Evolutionary conservation across 1,284 basidiomycete species (phyloP).

Genomic region (Malassezia obtusa): DNA sequence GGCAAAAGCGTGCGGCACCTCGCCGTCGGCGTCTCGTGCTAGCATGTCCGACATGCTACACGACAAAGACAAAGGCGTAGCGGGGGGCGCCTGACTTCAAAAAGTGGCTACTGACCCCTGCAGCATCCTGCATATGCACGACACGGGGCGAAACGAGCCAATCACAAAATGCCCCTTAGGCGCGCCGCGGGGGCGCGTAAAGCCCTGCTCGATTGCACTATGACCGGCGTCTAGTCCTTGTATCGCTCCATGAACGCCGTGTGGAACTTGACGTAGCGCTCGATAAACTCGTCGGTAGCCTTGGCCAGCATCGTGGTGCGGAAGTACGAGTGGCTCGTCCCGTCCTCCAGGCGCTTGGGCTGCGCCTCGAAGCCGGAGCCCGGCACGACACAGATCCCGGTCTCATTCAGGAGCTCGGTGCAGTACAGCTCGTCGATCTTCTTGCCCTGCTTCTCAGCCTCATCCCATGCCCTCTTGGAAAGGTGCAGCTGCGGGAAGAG

Average conservation of each 20-base stretch:
- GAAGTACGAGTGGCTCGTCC: constrained; percentile 31
- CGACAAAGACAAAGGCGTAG: neutral
- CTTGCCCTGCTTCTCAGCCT: constrained; percentile 27
- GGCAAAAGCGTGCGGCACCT: neutral
- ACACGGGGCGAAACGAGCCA: neutral
- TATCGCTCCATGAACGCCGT: constrained; percentile 28
- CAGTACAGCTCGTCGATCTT: constrained; percentile 45
- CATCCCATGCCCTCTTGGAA: constrained; percentile 41
- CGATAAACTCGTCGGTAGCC: constrained; percentile 42
- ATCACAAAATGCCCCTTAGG: neutral
- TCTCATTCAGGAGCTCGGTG: constrained; percentile 36
- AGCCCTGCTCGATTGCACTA: neutral
- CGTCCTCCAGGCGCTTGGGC: constrained; percentile 20
- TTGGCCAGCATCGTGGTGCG: constrained; percentile 44
- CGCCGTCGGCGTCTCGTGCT: neutral
- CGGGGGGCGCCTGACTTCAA: too few relatives aligned
- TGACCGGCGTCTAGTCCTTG: neutral
- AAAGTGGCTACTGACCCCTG: neutral
- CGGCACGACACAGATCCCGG: constrained; percentile 45
- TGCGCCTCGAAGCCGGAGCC: constrained; percentile 41
- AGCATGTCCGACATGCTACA: neutral
- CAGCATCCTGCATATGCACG: neutral
- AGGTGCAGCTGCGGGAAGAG: constrained; percentile 69
- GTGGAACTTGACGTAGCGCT: constrained; percentile 41
- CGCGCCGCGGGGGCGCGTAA: neutral